phyloP scores from a whole-genome alignment of 345 rosid species.

The Moricandia arvensis region DNA sequence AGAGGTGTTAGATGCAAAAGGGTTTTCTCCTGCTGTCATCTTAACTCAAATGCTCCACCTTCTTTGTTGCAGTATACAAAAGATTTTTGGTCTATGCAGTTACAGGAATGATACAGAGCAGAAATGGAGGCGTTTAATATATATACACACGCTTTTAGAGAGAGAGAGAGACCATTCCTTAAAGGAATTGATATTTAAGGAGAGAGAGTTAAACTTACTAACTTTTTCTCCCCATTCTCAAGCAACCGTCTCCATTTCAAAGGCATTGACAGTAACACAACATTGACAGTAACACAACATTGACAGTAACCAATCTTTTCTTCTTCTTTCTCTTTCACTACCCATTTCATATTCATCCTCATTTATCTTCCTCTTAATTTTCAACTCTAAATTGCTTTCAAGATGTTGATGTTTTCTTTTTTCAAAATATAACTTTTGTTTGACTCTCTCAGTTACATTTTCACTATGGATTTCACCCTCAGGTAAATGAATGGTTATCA shows the following conservation, averaged over 20 bases:
- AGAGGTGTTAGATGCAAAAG: slow-evolving; percentile 66
- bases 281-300: slow-evolving; percentile 26
- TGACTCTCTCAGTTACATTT: slow-evolving; percentile 1
- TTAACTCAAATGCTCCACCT: slow-evolving; percentile 47
- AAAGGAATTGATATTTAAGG: slow-evolving; percentile 56
- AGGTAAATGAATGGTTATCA: neutral
- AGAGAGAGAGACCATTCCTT: slow-evolving; percentile 49
- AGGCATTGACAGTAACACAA: no score
- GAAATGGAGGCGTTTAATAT: slow-evolving; percentile 21
- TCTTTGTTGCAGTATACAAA: slow-evolving; percentile 1
- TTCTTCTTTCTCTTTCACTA: slow-evolving; percentile 35
- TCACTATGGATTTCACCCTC: neutral
- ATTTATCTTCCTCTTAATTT: slow-evolving; percentile 13
- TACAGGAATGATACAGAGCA: slow-evolving; percentile 20
- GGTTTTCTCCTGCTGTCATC: slow-evolving; percentile 50
- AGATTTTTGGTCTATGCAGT: slow-evolving; percentile 13
- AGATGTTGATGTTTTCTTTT: slow-evolving; percentile 16
- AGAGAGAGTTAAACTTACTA: slow-evolving; percentile 34
- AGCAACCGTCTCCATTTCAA: slow-evolving; percentile 51
- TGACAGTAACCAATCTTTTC: slow-evolving; percentile 48
- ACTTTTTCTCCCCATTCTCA: slow-evolving; percentile 50
- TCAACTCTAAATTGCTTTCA: slow-evolving; percentile 29
- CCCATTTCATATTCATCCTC: slow-evolving; percentile 24
- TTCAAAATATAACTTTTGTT: neutral
- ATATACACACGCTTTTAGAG: slow-evolving; percentile 11